Evolutionary conservation across 1,284 basidiomycete genomes (phyloP), one percentile per base, ranked within the genome.

Genomic region (Apiotrichum sp.): DNA sequence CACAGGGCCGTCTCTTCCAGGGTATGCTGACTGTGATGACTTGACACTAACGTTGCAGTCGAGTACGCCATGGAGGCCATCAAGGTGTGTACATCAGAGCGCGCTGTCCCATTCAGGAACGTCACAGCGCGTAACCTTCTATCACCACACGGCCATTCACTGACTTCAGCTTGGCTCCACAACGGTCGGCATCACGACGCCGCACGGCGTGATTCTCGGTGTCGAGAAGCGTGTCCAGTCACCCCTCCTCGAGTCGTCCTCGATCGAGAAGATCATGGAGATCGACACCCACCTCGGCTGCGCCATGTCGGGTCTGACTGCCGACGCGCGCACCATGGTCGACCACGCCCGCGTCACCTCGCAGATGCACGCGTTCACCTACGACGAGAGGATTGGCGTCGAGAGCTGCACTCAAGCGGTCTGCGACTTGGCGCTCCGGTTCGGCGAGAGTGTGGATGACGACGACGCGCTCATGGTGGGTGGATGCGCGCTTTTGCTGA

Each of bases 251-350:
- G 96, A 98, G 79, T 86, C 90, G 16, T 89, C 85, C 62, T 93
- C 92, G 55, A 95, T 99, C 73, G 96, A 99, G 76, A 98, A 98
- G 81, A 98, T 99, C 74, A 98, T 98, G 93, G 95, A 98, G 80
- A 97, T 98, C 69, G 96, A 99, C 78, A 71, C 78, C 14, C 96
- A 99, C 78, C 83, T 99, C 54, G 96, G 93, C 16, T 97, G 93
- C 67, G 96, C 96, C 54, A 98, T 99, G 93, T 93, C 90, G 55
- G 95, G 95, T 51, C 83, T 99, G 62, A 96, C 92, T 36, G 96
- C 96, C 52, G 96, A 98, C 77, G 96, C 96, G 50, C 84, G 96
- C 64, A 99, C 96, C 46, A 99, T 98, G 90, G 91, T 99, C 76
- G 96, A 99, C 81, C 96, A 98, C 75, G 96, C 95, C n/a, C 85